These are phyloP conservation scores for Recurvomyces mirabilis DNA, from an alignment of 495 filamentous ascomycete species.

Conservation along the genomic window DNA sequence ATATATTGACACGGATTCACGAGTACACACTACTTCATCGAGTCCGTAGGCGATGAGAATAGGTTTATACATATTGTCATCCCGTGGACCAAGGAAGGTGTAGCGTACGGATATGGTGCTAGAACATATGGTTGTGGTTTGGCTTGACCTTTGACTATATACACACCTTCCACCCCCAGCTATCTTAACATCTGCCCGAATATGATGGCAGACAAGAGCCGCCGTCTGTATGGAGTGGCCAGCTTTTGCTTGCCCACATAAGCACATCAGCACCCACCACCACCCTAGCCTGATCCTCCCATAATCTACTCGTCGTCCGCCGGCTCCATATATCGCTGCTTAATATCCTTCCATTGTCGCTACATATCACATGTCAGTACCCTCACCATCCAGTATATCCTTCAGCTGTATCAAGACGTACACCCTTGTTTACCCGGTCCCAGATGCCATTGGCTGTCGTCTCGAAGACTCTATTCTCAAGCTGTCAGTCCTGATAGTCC, in stretches of 20 bases:
- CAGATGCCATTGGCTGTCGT: conserved; percentile 67
- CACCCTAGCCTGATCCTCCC: background rate
- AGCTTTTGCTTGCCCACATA: too few species aligned
- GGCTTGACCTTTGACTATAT: background rate
- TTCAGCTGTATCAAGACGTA: conserved; percentile 53
- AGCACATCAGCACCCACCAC: background rate
- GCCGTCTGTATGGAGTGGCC: too few species aligned
- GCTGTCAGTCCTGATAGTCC: background rate
- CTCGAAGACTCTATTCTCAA: conserved; percentile 64
- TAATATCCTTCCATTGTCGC: conserved; percentile 99
- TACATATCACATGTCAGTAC: conserved; percentile 39
- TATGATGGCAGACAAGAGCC: too few species aligned
- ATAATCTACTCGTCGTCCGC: conserved; percentile 18
- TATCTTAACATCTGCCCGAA: background rate
- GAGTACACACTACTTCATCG: too few species aligned
- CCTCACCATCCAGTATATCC: too few species aligned
- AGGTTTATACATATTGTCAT: too few species aligned
- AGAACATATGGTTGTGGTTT: background rate
- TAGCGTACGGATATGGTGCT: background rate
- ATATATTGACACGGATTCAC: too few species aligned
- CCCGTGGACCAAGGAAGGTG: too few species aligned
- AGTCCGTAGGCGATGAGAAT: too few species aligned
- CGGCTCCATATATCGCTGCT: conserved; percentile 68
- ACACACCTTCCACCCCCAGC: background rate
- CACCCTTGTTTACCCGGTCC: conserved; percentile 80